Conservation (phyloP, 306 rosid species). For the Cajanus cajan region DNA sequence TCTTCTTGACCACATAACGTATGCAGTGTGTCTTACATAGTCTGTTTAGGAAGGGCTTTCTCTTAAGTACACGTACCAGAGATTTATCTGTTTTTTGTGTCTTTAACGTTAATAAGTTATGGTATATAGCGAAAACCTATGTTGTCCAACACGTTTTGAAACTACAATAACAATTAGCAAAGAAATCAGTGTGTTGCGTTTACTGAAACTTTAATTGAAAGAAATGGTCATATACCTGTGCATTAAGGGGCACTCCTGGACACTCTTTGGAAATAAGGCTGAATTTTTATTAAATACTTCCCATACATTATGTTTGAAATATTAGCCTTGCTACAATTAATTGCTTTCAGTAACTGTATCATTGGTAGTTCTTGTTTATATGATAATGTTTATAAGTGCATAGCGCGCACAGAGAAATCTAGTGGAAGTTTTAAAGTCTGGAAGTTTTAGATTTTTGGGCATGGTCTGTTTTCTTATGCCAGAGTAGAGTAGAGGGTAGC, state of each 20-base stretch:
- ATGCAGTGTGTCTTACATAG: neutral
- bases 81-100: neutral
- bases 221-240: neutral
- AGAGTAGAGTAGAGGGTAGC: neutral
- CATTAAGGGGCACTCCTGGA: neutral
- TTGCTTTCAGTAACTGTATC: neutral
- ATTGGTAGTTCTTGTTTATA: neutral
- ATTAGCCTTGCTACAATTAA: neutral
- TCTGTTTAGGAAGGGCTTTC: neutral
- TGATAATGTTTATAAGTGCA: neutral
- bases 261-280: neutral
- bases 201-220: neutral
- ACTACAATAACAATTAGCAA: neutral
- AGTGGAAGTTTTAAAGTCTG: neutral
- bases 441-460: neutral
- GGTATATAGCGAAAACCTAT: neutral
- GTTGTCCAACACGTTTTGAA: conserved; percentile 2
- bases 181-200: neutral
- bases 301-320: neutral
- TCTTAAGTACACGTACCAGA: neutral
- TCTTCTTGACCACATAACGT: neutral
- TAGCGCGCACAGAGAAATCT: neutral
- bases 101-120: neutral
- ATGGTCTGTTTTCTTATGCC: neutral
- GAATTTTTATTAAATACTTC: neutral